Conservation (phyloP, 2,329 filamentous ascomycete species). For the Neofusicoccum umdonicola region DNA sequence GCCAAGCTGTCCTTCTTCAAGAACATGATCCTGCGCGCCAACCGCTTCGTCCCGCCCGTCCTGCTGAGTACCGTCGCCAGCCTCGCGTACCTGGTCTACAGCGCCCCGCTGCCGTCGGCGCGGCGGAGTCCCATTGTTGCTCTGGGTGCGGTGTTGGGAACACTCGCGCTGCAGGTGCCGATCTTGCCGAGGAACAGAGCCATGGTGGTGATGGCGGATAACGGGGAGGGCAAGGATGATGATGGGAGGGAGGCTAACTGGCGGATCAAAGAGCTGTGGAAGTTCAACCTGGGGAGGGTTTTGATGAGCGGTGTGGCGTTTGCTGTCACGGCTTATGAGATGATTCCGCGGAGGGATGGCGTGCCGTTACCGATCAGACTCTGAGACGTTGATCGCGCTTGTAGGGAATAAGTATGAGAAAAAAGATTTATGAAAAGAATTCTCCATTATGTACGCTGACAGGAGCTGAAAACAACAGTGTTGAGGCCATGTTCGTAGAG, state of each 20-base stretch:
- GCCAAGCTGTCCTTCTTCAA: slow-evolving; percentile 10
- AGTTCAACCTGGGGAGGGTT: background rate
- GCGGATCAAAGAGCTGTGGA: background rate
- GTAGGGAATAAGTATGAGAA: background rate
- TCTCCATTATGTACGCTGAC: too few relatives aligned
- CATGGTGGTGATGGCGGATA: slow-evolving; percentile 1
- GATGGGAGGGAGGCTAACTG: background rate
- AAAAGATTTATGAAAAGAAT: too few relatives aligned
- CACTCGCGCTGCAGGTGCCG: slow-evolving; percentile 9
- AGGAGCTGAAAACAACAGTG: too few relatives aligned
- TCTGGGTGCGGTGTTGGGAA: background rate
- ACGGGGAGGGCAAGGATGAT: background rate
- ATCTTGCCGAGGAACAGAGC: background rate
- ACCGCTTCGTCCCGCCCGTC: slow-evolving; percentile 5
- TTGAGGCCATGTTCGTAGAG: too few relatives aligned
- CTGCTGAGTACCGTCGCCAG: background rate
- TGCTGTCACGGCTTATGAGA: background rate
- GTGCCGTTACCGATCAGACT: background rate
- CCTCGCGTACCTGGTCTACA: background rate
- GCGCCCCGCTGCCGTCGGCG: background rate
- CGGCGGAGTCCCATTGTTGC: background rate
- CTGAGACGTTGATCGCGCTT: background rate
- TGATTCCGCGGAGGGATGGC: background rate
- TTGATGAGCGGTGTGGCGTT: background rate
- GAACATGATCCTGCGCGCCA: slow-evolving; percentile 1